These are phyloP conservation scores for Pythium periplocum DNA, from an alignment of 352 stramenopile species.

Conservation along the genomic window DNA sequence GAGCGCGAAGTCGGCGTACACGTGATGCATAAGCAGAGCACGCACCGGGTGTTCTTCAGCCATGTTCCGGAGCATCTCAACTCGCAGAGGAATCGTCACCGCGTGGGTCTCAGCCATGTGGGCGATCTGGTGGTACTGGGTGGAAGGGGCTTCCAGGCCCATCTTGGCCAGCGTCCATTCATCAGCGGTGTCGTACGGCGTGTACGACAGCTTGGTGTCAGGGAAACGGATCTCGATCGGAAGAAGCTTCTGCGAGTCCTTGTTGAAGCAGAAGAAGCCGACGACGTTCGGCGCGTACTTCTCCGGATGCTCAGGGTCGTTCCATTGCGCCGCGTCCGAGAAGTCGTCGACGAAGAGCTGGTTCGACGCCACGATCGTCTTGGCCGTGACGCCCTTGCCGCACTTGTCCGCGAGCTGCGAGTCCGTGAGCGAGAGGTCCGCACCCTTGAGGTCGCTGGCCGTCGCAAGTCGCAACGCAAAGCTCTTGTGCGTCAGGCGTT, in stretches of 20 bases:
- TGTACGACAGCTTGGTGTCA: conserved; percentile 9
- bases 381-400: conserved; percentile 1
- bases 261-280: conserved; percentile 15
- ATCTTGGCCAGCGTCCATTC: conserved; percentile 20
- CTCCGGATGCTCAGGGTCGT: conserved; percentile 1
- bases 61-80: conserved; percentile 34
- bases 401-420: conserved; percentile 2
- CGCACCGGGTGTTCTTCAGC: conserved; percentile 26
- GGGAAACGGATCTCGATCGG: conserved; percentile 12
- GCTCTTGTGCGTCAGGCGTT: no score
- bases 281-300: conserved; percentile 11
- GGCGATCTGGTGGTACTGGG: conserved; percentile 10
- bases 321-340: conserved; percentile 7
- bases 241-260: conserved; percentile 2
- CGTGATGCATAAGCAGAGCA: conserved; percentile 34
- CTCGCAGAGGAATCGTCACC: conserved; percentile 31
- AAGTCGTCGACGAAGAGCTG: conserved; percentile 12
- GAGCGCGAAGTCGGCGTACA: conserved; percentile 29
- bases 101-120: conserved; percentile 16
- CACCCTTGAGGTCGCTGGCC: no score
- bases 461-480: no score
- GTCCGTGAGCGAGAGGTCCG: conserved; percentile 1
- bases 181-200: conserved; percentile 3
- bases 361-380: neutral
- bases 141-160: conserved; percentile 4